Evolutionary conservation across 179 eudicot species (phyloP).

Genomic region (Dionaea muscipula): DNA sequence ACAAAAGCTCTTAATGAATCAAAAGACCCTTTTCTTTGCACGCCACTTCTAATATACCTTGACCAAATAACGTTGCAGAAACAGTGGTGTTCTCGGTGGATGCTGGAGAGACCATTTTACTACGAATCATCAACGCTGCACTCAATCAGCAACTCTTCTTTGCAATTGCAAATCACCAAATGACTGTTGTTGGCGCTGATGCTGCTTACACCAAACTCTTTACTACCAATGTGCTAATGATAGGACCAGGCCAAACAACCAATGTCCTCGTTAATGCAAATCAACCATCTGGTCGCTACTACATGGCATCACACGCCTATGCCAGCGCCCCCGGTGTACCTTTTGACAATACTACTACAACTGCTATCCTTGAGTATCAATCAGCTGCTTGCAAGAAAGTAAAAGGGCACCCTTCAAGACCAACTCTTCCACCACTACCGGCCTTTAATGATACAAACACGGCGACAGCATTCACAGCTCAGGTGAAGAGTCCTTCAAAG

Average conservation of each 20-base stretch:
- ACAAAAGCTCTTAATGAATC: neutral
- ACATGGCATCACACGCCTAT: constrained; percentile 77
- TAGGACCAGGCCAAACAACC: constrained; percentile 88
- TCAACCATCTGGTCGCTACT: constrained; percentile 55
- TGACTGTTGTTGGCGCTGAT: constrained; percentile 65
- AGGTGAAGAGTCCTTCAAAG: constrained; percentile 22
- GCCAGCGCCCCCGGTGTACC: constrained; percentile 44
- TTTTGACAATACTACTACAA: constrained; percentile 77
- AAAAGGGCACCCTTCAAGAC: constrained; percentile 9
- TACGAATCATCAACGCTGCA: constrained; percentile 80
- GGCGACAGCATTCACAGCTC: constrained; percentile 33
- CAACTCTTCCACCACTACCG: constrained; percentile 36
- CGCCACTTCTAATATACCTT: neutral
- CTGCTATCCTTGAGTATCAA: constrained; percentile 63
- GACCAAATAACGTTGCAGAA: constrained; percentile 26
- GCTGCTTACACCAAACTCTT: constrained; percentile 62
- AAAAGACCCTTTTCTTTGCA: too few species aligned
- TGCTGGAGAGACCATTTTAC: constrained; percentile 53
- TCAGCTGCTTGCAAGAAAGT: constrained; percentile 7
- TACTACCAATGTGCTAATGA: constrained; percentile 49
- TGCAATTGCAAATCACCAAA: constrained; percentile 63
- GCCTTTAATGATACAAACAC: constrained; percentile 48
- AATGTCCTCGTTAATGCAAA: constrained; percentile 56
- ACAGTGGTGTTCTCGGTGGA: constrained; percentile 32
- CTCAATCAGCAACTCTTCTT: constrained; percentile 84